Conservation (phyloP, 164 flowering plant genomes). For the Piper longum region DNA sequence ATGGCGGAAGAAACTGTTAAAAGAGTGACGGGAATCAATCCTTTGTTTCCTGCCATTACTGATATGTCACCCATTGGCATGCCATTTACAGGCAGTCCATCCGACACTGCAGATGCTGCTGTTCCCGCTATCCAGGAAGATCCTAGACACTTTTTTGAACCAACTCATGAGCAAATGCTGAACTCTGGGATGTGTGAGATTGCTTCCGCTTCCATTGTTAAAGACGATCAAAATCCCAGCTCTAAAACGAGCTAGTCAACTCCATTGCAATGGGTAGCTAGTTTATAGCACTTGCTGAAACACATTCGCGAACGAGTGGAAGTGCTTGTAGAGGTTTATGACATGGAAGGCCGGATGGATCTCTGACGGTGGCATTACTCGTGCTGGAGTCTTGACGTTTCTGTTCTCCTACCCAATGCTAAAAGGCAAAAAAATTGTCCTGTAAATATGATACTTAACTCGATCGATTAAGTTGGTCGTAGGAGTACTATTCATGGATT, state of each 20-base stretch:
- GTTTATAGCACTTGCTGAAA: slow-evolving; percentile 88
- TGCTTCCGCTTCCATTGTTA: slow-evolving; percentile 19
- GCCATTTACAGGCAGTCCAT: slow-evolving; percentile 43
- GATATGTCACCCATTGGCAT: slow-evolving; percentile 41
- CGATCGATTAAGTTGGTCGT: too few relatives aligned
- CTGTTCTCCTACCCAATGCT: too few relatives aligned
- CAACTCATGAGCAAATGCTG: slow-evolving; percentile 21
- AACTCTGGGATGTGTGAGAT: slow-evolving; percentile 27
- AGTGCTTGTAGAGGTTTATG: slow-evolving; percentile 18
- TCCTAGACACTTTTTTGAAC: slow-evolving; percentile 30
- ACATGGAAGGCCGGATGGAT: slow-evolving; percentile 24
- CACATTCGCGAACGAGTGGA: slow-evolving; percentile 42
- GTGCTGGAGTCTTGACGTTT: background rate
- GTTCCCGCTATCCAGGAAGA: slow-evolving; percentile 50
- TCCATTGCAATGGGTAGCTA: slow-evolving; percentile 81
- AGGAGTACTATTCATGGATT: too few relatives aligned
- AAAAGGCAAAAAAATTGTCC: too few relatives aligned
- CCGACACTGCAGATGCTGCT: slow-evolving; percentile 58
- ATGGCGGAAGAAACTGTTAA: slow-evolving; percentile 89
- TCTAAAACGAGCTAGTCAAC: slow-evolving; percentile 47
- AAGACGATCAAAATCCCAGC: slow-evolving; percentile 21
- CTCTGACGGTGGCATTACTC: slow-evolving; percentile 4
- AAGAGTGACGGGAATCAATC: slow-evolving; percentile 66
- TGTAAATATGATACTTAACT: too few relatives aligned
- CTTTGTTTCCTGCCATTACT: slow-evolving; percentile 51